These are phyloP conservation scores for Metarhizium guizhouense DNA, from an alignment of 2,329 filamentous ascomycete genomes.

Conservation along the genomic window DNA sequence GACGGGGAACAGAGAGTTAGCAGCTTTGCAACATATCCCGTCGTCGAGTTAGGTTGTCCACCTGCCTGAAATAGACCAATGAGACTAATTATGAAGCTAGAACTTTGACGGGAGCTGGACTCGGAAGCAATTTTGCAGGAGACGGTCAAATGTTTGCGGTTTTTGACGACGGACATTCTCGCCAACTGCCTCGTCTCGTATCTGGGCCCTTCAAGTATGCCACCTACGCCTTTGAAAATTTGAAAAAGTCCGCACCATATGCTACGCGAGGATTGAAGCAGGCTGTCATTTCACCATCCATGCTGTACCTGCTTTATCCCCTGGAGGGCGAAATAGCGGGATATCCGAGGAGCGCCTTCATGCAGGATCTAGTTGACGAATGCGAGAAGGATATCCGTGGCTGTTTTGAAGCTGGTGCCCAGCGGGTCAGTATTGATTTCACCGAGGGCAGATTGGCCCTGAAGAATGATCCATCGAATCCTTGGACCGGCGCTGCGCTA, in stretches of 20 bases:
- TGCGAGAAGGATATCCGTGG: slow-evolving; percentile 10
- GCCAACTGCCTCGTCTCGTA: slow-evolving; percentile 7
- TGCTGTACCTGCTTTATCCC: slow-evolving; percentile 8
- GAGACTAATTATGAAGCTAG: not conserved
- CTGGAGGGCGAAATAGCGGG: slow-evolving; percentile 6
- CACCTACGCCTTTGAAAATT: slow-evolving; percentile 6
- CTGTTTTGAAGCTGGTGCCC: slow-evolving; percentile 7
- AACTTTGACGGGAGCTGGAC: slow-evolving; percentile 6
- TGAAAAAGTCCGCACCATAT: slow-evolving; percentile 5
- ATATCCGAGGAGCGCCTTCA: slow-evolving; percentile 5
- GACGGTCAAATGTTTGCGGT: slow-evolving; percentile 7
- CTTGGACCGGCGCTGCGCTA: slow-evolving; percentile 6
- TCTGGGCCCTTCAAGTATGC: slow-evolving; percentile 8
- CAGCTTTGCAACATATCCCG: slow-evolving; percentile 9
- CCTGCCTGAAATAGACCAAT: not conserved
- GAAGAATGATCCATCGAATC: slow-evolving; percentile 2
- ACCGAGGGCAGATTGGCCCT: slow-evolving; percentile 9
- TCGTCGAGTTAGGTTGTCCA: slow-evolving; percentile 4
- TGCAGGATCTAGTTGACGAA: slow-evolving; percentile 6
- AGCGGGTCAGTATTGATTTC: slow-evolving; percentile 9
- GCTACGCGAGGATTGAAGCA: slow-evolving; percentile 6
- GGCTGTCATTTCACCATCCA: slow-evolving; percentile 7
- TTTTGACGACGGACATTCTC: slow-evolving; percentile 9
- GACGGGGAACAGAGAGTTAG: slow-evolving; percentile 9
- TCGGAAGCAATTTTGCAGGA: slow-evolving; percentile 4